phyloP scores from a whole-genome alignment of 176 grass and related monocot genomes.

The Oryza rufipogon region DNA sequence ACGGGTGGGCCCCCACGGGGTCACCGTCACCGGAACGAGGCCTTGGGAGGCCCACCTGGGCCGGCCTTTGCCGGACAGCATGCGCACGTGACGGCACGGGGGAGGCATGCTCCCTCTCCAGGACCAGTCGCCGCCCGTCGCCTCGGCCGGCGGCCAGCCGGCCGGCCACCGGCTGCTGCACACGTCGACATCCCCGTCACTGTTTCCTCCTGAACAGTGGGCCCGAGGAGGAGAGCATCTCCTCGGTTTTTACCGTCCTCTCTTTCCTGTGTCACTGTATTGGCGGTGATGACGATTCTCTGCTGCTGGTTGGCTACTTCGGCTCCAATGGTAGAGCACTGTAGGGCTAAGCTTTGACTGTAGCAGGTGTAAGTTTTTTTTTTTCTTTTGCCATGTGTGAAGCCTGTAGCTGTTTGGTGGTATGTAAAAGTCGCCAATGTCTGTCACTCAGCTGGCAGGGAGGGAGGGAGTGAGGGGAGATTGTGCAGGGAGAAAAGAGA shows the following conservation, averaged over 20 bases:
- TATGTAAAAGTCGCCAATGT: slow-evolving; percentile 33
- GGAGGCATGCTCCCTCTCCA: slow-evolving; percentile 39
- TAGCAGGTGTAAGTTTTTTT: neutral
- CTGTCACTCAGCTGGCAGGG: neutral
- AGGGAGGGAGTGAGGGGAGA: neutral
- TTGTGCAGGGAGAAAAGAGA: neutral
- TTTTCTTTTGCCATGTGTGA: neutral
- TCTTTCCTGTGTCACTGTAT: neutral
- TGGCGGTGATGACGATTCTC: slow-evolving; percentile 7
- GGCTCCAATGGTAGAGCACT: neutral
- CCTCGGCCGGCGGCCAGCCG: neutral
- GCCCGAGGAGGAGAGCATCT: neutral
- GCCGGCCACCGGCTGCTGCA: neutral
- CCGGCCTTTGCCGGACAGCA: slow-evolving; percentile 40
- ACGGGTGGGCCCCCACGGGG: neutral
- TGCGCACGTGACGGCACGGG: slow-evolving; percentile 41
- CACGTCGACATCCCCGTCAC: neutral
- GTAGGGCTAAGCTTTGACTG: slow-evolving; percentile 5
- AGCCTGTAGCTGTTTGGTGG: neutral
- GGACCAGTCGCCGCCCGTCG: neutral
- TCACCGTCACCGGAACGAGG: neutral
- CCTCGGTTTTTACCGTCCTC: neutral
- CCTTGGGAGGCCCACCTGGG: slow-evolving; percentile 6
- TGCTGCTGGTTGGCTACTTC: neutral
- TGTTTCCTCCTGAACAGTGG: neutral